Conservation (phyloP, 805 yeast genomes). For the Danielia oregonensis region DNA sequence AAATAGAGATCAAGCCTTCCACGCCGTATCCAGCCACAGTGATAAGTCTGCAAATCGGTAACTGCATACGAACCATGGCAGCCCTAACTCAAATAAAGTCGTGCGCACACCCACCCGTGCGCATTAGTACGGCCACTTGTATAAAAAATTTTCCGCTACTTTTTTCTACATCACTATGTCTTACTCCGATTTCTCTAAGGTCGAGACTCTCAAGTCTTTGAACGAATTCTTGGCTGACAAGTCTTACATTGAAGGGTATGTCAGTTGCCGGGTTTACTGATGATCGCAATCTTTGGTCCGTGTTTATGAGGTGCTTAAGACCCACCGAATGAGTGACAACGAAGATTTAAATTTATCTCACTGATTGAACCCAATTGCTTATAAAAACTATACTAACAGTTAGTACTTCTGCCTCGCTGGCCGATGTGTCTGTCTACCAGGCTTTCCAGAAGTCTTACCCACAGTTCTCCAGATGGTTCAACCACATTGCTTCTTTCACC, state of each 20-base stretch:
- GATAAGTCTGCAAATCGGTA: too few species aligned
- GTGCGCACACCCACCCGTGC: conserved; percentile 12
- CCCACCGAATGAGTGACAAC: conserved; percentile 92
- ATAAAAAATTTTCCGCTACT: conserved; percentile 8
- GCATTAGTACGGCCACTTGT: not conserved
- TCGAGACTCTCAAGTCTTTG: conserved; percentile 59
- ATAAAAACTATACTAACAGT: conserved; percentile 20
- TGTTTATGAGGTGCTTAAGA: conserved; percentile 95
- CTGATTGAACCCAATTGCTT: not conserved
- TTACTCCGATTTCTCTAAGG: conserved; percentile 76
- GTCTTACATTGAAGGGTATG: conserved; percentile 96
- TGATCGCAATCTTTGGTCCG: conserved; percentile 85
- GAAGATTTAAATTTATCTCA: conserved; percentile 24
- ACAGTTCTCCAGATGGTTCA: conserved; percentile 96
- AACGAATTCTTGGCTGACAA: conserved; percentile 86
- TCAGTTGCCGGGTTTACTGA: conserved; percentile 41
- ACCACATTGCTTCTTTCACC: conserved; percentile 93
- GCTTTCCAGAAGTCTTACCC: conserved; percentile 92
- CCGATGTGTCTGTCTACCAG: conserved; percentile 91
- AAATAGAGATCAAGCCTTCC: too few species aligned
- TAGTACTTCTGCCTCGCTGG: conserved; percentile 91
- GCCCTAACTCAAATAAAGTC: conserved; percentile 12
- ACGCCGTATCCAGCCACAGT: too few species aligned
- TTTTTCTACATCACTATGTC: conserved; percentile 47
- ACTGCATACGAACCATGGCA: not conserved